Evolutionary conservation across 805 yeast genomes (phyloP), one percentile per base, ranked within the genome.

Genomic region (Candida wancherniae): DNA sequence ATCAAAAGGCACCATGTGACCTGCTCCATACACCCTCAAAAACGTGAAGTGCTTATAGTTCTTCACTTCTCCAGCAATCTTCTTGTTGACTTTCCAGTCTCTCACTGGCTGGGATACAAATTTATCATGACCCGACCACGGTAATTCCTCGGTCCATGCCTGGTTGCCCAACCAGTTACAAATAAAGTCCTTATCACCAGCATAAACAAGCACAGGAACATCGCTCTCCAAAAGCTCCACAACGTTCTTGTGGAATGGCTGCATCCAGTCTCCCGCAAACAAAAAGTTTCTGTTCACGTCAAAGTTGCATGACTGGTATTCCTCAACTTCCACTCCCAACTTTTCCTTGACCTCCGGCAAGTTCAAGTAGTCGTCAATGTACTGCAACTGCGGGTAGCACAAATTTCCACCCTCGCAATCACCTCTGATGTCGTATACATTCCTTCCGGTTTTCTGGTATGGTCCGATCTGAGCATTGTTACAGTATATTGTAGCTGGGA

Each of bases 1-100:
- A 61, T 88, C 88, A 50, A 63, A 80, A 11, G 97, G 97, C 40
- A 86, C 95, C 96, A 88, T 87, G 62, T 90, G 97, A 16, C 97
- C 97, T 31, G 94, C 97, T 41, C 77, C 90, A 50, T 69, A 88
- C 7, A 88, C 75, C 57, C 95, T 74, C 57, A 85, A 68, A 66
- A 81, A 90, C 4, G 95, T 83, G 47, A 88, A 77, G 37, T 73
- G 69, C 28, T 79, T 79, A 43, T 67, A 72, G 50, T 75, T 80
- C 65, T 85, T 86, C 17, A 79, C 80, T 48, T 81, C 76, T 37
- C 97, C 97, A 15, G 54, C 57, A 23, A 47, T 43, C 32, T 44
- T 45, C 44, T 53, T 56, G 33, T 55, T 58, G 16, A 60, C 64
- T 19, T 37, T 50, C 75, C 73, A 77, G 25, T 63, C 56, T 39